phyloP scores from a whole-genome alignment of 345 rosid genomes.

The Populus alba region DNA sequence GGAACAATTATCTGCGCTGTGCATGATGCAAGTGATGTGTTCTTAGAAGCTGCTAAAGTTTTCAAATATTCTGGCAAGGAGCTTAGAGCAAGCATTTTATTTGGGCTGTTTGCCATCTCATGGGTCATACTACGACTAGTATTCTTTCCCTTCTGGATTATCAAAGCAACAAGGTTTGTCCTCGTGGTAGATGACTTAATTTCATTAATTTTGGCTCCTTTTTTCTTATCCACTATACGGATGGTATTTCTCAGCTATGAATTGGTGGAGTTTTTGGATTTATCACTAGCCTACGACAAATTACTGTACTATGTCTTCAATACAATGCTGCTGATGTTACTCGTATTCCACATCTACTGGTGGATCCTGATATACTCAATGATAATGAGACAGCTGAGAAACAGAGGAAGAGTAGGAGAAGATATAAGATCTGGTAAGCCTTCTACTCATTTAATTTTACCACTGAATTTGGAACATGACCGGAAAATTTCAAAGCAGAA shows the following conservation, averaged over 20 bases:
- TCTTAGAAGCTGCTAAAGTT: constrained; percentile 90
- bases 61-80: constrained; percentile 82
- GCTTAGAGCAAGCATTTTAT: constrained; percentile 84
- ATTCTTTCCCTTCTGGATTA: constrained; percentile 92
- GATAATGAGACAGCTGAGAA: constrained; percentile 75
- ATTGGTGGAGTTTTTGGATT: constrained; percentile 44
- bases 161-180: constrained; percentile 67
- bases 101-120: constrained; percentile 84
- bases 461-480: neutral
- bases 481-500: neutral
- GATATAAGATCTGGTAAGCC: constrained; percentile 93
- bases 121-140: constrained; percentile 87
- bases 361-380: constrained; percentile 87
- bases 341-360: constrained; percentile 96
- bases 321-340: constrained; percentile 76
- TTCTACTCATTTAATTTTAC: neutral
- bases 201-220: constrained; percentile 12
- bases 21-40: constrained; percentile 90
- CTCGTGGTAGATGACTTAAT: constrained; percentile 9
- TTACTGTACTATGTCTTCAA: constrained; percentile 71
- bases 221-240: constrained; percentile 16
- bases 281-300: constrained; percentile 36
- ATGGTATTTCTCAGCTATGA: constrained; percentile 48
- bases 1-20: constrained; percentile 82
- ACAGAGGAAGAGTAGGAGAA: constrained; percentile 91